A percentile compares a stretch with the other conserved stretches of the same genome.
Conservation (phyloP, 2,329 filamentous ascomycete genomes). For the Pestalotiopsis sp. region DNA sequence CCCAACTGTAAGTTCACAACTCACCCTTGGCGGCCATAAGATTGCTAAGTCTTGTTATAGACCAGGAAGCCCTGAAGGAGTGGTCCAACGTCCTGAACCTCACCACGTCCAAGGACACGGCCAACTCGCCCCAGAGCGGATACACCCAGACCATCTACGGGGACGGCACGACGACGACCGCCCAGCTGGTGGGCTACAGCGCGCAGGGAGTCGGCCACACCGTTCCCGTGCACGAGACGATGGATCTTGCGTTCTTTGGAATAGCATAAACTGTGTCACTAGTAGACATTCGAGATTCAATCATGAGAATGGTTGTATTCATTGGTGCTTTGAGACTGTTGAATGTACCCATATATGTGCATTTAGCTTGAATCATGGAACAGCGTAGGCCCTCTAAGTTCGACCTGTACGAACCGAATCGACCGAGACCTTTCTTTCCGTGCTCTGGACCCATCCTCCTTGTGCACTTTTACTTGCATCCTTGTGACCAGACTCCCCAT, state of each 20-base stretch:
- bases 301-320: too few species aligned
- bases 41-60: conserved; percentile 20
- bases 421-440: too few species aligned
- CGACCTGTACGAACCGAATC: too few species aligned
- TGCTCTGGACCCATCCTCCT: too few species aligned
- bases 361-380: too few species aligned
- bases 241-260: conserved; percentile 40
- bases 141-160: conserved; percentile 43
- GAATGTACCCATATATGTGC: too few species aligned
- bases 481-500: too few species aligned
- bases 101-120: conserved; percentile 29
- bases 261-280: neutral
- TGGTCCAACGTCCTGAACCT: conserved; percentile 49
- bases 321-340: too few species aligned
- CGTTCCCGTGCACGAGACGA: conserved; percentile 33
- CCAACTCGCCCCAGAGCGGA: conserved; percentile 34
- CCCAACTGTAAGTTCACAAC: conserved; percentile 33
- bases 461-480: too few species aligned
- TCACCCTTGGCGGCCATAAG: neutral
- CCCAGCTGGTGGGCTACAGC: conserved; percentile 32
- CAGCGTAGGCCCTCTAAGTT: too few species aligned
- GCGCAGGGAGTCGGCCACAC: conserved; percentile 36
- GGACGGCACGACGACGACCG: conserved; percentile 23
- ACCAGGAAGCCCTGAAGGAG: conserved; percentile 44
- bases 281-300: neutral